These are phyloP conservation scores for Gossypioides kirkii DNA, from an alignment of 345 rosid species.

Conservation along the genomic window DNA sequence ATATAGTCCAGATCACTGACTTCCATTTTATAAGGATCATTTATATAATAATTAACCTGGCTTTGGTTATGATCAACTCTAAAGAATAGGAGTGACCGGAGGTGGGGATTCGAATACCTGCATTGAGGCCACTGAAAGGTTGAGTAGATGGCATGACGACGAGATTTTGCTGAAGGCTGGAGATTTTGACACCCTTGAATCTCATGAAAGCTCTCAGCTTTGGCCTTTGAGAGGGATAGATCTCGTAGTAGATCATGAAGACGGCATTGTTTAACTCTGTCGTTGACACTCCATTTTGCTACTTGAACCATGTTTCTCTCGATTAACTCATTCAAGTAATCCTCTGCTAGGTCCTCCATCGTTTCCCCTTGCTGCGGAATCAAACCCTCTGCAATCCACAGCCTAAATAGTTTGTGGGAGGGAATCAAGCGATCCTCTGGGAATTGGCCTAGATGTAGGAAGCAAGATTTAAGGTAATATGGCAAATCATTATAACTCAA, in stretches of 20 bases:
- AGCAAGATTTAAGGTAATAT: constrained; percentile 29
- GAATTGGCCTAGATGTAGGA: constrained; percentile 23
- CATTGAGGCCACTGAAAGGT: neutral
- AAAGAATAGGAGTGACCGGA: constrained; percentile 18
- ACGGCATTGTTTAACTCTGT: constrained; percentile 18
- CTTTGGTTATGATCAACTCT: constrained; percentile 9
- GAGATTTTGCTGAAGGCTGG: constrained; percentile 3
- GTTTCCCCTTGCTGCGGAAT: constrained; percentile 18
- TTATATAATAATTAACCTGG: neutral
- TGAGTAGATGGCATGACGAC: constrained; percentile 8
- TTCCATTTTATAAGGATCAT: constrained; percentile 17
- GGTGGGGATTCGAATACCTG: neutral
- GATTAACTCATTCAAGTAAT: constrained; percentile 25
- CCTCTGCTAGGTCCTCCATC: constrained; percentile 28
- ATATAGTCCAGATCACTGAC: constrained; percentile 9
- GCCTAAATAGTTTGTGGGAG: constrained; percentile 15
- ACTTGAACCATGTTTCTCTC: constrained; percentile 30
- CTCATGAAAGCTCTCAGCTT: constrained; percentile 19
- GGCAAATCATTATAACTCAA: constrained; percentile 28
- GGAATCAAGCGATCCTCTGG: constrained; percentile 25
- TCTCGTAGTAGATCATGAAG: constrained; percentile 23
- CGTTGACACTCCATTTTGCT: constrained; percentile 15
- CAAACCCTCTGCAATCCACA: constrained; percentile 29
- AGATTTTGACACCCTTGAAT: neutral
- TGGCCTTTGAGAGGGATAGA: constrained; percentile 24